Evolutionary conservation across 352 stramenopile genomes (phyloP).

Genomic region (Globisporangium parvum): DNA sequence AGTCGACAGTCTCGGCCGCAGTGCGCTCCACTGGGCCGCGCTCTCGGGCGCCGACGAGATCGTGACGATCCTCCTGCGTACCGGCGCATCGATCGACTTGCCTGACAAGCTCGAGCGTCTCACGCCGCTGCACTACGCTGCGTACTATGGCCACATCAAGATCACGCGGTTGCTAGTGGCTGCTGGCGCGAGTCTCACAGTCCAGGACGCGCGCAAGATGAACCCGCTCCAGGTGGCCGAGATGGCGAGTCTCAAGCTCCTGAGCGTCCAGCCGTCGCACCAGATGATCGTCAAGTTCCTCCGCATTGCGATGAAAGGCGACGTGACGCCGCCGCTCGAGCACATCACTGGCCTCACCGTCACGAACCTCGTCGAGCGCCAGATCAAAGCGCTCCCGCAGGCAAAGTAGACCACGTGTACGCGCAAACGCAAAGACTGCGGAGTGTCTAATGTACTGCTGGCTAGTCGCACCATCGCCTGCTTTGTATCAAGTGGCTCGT

Average conservation of each 20-base stretch:
- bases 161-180: slow-evolving; percentile 49
- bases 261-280: slow-evolving; percentile 73
- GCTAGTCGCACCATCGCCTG: background rate
- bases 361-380: slow-evolving; percentile 51
- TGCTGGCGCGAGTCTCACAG: slow-evolving; percentile 44
- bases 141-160: slow-evolving; percentile 75
- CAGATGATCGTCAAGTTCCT: slow-evolving; percentile 84
- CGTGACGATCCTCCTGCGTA: slow-evolving; percentile 49
- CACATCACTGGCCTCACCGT: slow-evolving; percentile 71
- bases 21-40: slow-evolving; percentile 60
- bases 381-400: slow-evolving; percentile 47
- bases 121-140: slow-evolving; percentile 63
- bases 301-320: slow-evolving; percentile 69
- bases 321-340: slow-evolving; percentile 67
- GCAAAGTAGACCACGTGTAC: slow-evolving; percentile 2
- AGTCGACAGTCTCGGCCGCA: slow-evolving; percentile 54
- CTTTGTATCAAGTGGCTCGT: too few relatives aligned
- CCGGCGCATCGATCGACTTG: slow-evolving; percentile 61
- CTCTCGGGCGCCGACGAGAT: slow-evolving; percentile 54
- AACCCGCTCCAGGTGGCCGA: slow-evolving; percentile 68
- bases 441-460: slow-evolving; percentile 7
- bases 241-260: slow-evolving; percentile 69
- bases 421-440: background rate
- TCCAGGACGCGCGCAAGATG: slow-evolving; percentile 51
- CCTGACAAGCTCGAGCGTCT: slow-evolving; percentile 48